Evolutionary conservation across 179 eudicot genomes (phyloP), one percentile per base, ranked within the genome.

Genomic region (Patellifolia procumbens): DNA sequence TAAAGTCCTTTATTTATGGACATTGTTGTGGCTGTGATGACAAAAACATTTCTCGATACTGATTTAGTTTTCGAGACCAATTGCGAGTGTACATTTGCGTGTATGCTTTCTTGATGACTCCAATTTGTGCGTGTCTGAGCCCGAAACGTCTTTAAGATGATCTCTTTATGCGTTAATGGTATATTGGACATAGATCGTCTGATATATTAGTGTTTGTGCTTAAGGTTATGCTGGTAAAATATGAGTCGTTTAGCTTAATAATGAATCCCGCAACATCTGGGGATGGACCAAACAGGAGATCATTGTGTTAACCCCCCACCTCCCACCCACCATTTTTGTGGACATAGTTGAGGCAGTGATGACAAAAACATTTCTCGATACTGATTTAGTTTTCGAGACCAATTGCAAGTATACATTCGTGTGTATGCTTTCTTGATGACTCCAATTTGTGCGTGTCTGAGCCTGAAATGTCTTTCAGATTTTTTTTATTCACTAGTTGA

Each of bases 81-180:
- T 74, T 69, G 67, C 35, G 58, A 70, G 82, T 82, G 15, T 74
- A 46, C 63, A 56, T 34, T 43, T 62, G 53, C 56, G 32, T 70
- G 84, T 70, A 26, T 82, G 56, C 79, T 78, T 74, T 75, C 43
- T 49, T 81, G 84, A 78, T 78, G 84, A 81, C 72, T 0, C 79
- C 66, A 74, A n/a, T 81, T 78, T 78, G 71, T 81, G 84, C 81
- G 76, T 81, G 84, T 81, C 81, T 81, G 84, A 81, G 84, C 84
- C 84, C 48, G 8, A 46, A 28, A 39, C 6, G 49, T 72, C 28
- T 61, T 45, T 31, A 0, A 15, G 15, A 35, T 42, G n/a, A n/a
- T n/a, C n/a, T n/a, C n/a, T n/a, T n/a, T n/a, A n/a, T n/a, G n/a
- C n/a, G n/a, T n/a, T n/a, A n/a, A n/a, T n/a, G n/a, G n/a, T n/a